Evolutionary conservation across 306 rosid species (phyloP).

Genomic region (Phaseolus lunatus): DNA sequence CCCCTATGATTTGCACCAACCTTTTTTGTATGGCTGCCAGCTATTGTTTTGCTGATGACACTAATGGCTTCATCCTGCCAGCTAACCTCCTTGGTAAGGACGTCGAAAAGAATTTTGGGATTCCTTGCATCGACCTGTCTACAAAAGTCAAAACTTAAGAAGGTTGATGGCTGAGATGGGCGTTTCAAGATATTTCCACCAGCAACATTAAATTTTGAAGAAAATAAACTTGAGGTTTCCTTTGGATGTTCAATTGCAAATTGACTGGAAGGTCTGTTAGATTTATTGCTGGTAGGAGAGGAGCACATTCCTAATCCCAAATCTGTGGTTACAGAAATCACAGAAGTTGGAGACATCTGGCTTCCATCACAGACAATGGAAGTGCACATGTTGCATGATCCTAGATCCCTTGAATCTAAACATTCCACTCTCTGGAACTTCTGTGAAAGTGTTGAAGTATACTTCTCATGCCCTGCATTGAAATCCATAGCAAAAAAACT

Average conservation of each 20-base stretch:
- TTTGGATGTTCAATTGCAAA: neutral
- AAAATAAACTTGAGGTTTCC: neutral
- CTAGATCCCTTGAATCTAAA: neutral
- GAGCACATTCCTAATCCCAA: constrained; percentile 9
- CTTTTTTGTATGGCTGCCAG: constrained; percentile 35
- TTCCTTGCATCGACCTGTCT: neutral
- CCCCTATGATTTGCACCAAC: constrained; percentile 1
- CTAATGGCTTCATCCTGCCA: constrained; percentile 70
- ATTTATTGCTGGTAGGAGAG: neutral
- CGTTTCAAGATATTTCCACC: neutral
- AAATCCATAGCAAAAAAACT: neutral
- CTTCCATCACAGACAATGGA: neutral
- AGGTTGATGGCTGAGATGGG: neutral
- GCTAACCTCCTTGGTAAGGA: neutral
- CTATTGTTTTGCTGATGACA: constrained; percentile 57
- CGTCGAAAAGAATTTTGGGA: neutral
- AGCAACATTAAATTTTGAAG: neutral
- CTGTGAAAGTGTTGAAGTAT: neutral
- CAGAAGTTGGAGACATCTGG: constrained; percentile 14
- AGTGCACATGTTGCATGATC: neutral
- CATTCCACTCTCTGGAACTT: neutral
- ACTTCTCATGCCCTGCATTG: neutral
- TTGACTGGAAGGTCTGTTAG: neutral
- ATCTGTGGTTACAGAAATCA: neutral
- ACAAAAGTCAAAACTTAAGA: neutral